These are phyloP conservation scores for Ganoderma lucidum DNA, from an alignment of 1,284 basidiomycete species.

Conservation along the genomic window DNA sequence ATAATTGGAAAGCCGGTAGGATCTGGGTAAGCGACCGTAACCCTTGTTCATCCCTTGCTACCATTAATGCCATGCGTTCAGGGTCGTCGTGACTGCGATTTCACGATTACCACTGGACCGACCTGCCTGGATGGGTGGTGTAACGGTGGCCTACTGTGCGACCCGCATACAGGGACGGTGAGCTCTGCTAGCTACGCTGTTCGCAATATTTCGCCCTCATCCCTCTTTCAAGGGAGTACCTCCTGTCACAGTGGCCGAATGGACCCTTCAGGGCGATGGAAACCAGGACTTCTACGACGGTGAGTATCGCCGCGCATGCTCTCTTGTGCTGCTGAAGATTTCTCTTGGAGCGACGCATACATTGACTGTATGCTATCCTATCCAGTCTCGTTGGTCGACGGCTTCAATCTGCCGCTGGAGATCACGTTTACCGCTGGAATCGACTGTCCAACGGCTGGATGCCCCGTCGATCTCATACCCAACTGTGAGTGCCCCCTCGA, in stretches of 20 bases:
- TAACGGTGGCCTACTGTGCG: slow-evolving; percentile 56
- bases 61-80: slow-evolving; percentile 6
- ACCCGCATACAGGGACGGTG: slow-evolving; percentile 44
- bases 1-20: slow-evolving; percentile 49
- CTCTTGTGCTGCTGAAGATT: too few species aligned
- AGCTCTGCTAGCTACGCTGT: slow-evolving; percentile 19
- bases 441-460: slow-evolving; percentile 50
- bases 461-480: slow-evolving; percentile 51
- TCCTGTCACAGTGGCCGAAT: slow-evolving; percentile 54
- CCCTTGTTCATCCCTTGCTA: neutral
- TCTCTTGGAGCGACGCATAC: neutral
- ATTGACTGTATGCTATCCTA: neutral
- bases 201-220: neutral
- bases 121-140: slow-evolving; percentile 53
- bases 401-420: slow-evolving; percentile 50
- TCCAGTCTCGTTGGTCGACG: slow-evolving; percentile 49
- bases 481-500: slow-evolving; percentile 38
- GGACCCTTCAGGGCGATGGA: slow-evolving; percentile 46
- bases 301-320: neutral
- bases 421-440: slow-evolving; percentile 45
- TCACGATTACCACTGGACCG: slow-evolving; percentile 47
- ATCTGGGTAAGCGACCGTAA: slow-evolving; percentile 42
- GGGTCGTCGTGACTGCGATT: slow-evolving; percentile 51
- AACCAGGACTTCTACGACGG: slow-evolving; percentile 52
- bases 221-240: slow-evolving; percentile 44